Conservation (phyloP, 78 protist species). For the Mantamonas sphyraenae region DNA sequence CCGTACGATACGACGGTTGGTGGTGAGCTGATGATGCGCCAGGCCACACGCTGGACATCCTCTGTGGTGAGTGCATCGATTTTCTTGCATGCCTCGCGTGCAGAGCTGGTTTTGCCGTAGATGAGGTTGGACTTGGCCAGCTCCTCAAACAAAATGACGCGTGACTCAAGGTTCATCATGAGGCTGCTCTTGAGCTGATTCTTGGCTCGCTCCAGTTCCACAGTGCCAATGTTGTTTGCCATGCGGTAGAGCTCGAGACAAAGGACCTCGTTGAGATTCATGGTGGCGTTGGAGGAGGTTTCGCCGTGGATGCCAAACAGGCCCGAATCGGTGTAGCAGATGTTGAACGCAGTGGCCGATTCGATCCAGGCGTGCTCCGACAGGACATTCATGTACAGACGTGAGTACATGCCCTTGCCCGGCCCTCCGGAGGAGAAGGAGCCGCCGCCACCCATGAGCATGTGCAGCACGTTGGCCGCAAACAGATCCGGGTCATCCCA, state of each 20-base stretch:
- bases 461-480: conserved; percentile 17
- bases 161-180: conserved; percentile 32
- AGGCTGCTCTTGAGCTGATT: conserved; percentile 17
- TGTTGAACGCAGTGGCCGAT: conserved; percentile 1
- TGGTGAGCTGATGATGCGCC: background rate
- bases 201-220: conserved; percentile 35
- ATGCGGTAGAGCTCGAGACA: background rate
- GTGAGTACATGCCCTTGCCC: conserved; percentile 37
- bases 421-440: conserved; percentile 56
- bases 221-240: background rate
- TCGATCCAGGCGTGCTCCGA: background rate
- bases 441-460: conserved; percentile 41
- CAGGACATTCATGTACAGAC: conserved; percentile 5
- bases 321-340: conserved; percentile 19
- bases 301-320: conserved; percentile 20
- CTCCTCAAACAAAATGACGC: conserved; percentile 13
- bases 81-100: background rate
- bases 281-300: too few relatives aligned
- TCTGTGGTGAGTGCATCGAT: background rate
- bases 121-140: conserved; percentile 1
- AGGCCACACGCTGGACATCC: background rate
- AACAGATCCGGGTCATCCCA: conserved; percentile 8
- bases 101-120: background rate
- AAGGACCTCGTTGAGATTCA: too few relatives aligned
- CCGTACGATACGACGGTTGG: conserved; percentile 1